Percentiles rank a stretch among this genome's conserved stretches.
Conservation (phyloP, 2,329 filamentous ascomycete genomes). For the Harringtonia lauricola region DNA sequence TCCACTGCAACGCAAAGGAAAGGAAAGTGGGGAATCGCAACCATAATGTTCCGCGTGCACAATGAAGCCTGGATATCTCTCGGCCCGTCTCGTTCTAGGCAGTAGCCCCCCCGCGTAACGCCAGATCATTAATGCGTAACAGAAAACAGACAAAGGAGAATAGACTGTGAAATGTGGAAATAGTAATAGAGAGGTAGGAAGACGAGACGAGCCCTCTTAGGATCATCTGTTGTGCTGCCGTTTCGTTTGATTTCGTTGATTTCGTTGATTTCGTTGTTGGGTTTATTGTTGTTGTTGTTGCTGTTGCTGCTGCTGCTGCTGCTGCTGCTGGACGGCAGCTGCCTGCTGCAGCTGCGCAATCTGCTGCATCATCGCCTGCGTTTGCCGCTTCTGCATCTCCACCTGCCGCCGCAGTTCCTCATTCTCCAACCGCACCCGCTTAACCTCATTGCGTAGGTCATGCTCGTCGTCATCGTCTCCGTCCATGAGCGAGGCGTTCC, state of each 20-base stretch:
- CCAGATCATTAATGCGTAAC: too few relatives aligned
- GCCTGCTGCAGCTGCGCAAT: slow-evolving; percentile 32
- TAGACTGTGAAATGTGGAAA: too few relatives aligned
- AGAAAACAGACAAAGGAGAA: not conserved
- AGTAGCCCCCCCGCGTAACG: too few relatives aligned
- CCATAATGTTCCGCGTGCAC: too few relatives aligned
- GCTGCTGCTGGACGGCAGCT: slow-evolving; percentile 5
- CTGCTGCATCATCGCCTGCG: slow-evolving; percentile 35
- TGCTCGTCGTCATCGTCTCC: slow-evolving; percentile 20
- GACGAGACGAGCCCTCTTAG: too few relatives aligned
- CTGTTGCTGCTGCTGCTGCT: slow-evolving; percentile 2
- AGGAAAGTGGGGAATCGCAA: too few relatives aligned
- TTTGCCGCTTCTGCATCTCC: slow-evolving; percentile 35
- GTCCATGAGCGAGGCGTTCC: slow-evolving; percentile 5
- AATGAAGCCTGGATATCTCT: too few relatives aligned
- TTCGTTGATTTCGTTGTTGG: not conserved
- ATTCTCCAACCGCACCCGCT: slow-evolving; percentile 55
- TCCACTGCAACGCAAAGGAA: too few relatives aligned
- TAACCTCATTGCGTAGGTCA: slow-evolving; percentile 52
- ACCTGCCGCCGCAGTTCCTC: slow-evolving; percentile 43
- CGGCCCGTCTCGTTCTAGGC: too few relatives aligned
- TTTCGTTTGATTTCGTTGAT: not conserved
- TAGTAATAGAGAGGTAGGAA: too few relatives aligned
- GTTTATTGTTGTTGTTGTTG: not conserved
- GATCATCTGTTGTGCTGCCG: too few relatives aligned